These are phyloP conservation scores for Akebia trifoliata DNA, from an alignment of 164 flowering plant genomes.

Conservation along the genomic window DNA sequence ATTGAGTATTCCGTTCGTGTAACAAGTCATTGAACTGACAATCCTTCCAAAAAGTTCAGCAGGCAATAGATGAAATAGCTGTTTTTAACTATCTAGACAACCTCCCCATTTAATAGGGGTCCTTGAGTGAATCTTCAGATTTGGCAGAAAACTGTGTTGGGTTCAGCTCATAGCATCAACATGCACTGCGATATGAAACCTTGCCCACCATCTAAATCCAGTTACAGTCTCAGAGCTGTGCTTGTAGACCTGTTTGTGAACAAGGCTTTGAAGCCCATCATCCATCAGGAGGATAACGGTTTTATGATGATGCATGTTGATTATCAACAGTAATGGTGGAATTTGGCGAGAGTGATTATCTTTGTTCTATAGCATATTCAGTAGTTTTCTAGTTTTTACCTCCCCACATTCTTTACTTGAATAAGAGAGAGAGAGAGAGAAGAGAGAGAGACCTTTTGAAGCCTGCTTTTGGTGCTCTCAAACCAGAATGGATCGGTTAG, in stretches of 20 bases:
- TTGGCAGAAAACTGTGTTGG: conserved; percentile 7
- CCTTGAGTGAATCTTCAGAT: conserved; percentile 6
- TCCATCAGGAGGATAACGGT: conserved; percentile 32
- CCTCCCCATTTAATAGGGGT: not conserved
- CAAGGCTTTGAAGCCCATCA: conserved; percentile 47
- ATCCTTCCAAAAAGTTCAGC: conserved; percentile 14
- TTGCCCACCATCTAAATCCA: conserved; percentile 9
- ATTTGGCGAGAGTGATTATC: conserved; percentile 26
- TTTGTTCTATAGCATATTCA: conserved; percentile 16
- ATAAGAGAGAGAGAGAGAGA: conserved; percentile 35
- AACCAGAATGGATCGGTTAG: conserved; percentile 77
- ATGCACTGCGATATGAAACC: conserved; percentile 24
- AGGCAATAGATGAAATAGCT: conserved; percentile 4
- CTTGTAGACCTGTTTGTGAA: conserved; percentile 24
- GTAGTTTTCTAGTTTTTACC: conserved; percentile 13
- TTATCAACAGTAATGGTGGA: conserved; percentile 36
- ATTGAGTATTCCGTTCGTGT: conserved; percentile 20
- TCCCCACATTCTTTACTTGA: conserved; percentile 21
- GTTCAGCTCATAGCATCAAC: conserved; percentile 18
- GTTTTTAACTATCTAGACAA: not conserved
- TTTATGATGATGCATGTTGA: conserved; percentile 18
- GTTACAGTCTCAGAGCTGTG: conserved; percentile 9
- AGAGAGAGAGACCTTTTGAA: too few relatives aligned
- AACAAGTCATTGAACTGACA: conserved; percentile 17
- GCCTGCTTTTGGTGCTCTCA: conserved; percentile 17